These are phyloP conservation scores for Arabis hirsuta DNA, from an alignment of 345 rosid species.

Conservation along the genomic window DNA sequence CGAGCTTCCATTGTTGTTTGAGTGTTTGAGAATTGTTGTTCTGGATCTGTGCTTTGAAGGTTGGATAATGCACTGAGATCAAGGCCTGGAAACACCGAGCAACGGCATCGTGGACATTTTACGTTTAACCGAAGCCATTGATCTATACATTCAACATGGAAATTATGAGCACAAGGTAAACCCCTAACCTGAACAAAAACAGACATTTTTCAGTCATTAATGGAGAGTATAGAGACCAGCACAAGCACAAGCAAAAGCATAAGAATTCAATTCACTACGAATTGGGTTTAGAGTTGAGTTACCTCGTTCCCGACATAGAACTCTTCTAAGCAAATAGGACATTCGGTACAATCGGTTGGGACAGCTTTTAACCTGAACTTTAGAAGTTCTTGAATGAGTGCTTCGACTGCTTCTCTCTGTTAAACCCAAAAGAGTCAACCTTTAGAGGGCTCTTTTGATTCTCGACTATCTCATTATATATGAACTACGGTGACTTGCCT, in stretches of 20 bases:
- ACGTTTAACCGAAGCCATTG: slow-evolving; percentile 88
- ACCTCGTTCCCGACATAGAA: slow-evolving; percentile 85
- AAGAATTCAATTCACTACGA: too few species aligned
- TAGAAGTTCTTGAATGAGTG: slow-evolving; percentile 89
- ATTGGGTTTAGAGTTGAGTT: neutral
- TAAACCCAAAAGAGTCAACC: slow-evolving; percentile 17
- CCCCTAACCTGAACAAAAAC: slow-evolving; percentile 74
- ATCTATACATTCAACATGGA: slow-evolving; percentile 88
- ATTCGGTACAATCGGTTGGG: slow-evolving; percentile 89
- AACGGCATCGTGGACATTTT: slow-evolving; percentile 92
- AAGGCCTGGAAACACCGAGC: slow-evolving; percentile 89
- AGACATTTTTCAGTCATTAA: neutral
- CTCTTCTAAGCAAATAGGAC: slow-evolving; percentile 93
- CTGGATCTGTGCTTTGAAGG: slow-evolving; percentile 62
- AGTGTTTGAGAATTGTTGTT: slow-evolving; percentile 41
- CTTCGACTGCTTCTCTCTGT: slow-evolving; percentile 90
- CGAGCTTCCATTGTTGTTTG: slow-evolving; percentile 33
- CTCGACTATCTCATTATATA: neutral
- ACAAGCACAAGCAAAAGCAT: neutral
- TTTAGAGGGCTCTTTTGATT: neutral
- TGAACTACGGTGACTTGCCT: neutral
- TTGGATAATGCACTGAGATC: slow-evolving; percentile 84
- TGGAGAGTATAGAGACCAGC: neutral
- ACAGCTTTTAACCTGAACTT: slow-evolving; percentile 87
- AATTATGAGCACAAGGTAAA: slow-evolving; percentile 95